phyloP scores from a whole-genome alignment of 495 filamentous ascomycete genomes.

The Neurospora sp. region DNA sequence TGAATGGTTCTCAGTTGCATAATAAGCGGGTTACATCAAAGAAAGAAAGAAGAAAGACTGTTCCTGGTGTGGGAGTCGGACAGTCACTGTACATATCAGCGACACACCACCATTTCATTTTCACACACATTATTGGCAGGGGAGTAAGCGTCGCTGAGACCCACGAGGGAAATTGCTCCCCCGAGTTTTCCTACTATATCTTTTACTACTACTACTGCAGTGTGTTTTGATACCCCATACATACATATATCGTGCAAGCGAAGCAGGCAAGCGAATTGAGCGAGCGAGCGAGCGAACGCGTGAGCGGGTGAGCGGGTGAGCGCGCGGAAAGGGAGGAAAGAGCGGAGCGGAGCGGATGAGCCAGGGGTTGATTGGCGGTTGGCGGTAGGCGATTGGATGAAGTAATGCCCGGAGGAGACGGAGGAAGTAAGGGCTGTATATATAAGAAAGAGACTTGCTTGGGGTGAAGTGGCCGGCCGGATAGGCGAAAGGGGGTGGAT shows the following conservation, averaged over 20 bases:
- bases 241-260: background rate
- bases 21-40: background rate
- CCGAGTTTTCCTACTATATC: background rate
- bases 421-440: background rate
- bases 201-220: background rate
- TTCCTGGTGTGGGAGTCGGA: background rate
- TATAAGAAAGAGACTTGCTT: background rate
- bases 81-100: background rate
- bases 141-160: background rate
- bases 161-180: background rate
- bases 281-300: background rate
- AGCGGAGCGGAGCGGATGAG: background rate
- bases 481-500: background rate
- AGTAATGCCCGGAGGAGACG: background rate
- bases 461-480: background rate
- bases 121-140: background rate
- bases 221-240: background rate
- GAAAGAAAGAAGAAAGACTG: background rate
- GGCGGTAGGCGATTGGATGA: background rate
- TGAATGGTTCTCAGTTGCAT: background rate
- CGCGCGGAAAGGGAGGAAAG: background rate
- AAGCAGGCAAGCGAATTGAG: background rate
- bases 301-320: background rate
- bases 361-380: too few relatives aligned
- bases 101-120: background rate